Evolutionary conservation across 495 filamentous ascomycete genomes (phyloP), one percentile per base, ranked within the genome.

Genomic region (Bombardia bombarda): DNA sequence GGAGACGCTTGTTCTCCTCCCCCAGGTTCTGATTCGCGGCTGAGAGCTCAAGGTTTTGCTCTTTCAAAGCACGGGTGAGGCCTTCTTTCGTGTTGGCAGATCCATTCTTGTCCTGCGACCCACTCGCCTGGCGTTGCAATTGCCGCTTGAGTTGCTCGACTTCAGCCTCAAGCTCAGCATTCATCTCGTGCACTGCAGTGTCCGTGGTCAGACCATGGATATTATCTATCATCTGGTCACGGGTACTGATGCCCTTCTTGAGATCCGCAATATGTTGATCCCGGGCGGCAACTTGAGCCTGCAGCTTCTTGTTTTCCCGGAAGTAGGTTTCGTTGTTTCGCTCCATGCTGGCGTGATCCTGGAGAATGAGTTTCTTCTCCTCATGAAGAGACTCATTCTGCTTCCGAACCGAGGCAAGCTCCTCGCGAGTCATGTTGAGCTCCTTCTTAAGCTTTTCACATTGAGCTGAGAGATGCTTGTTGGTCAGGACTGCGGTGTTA

Each of bases 321-420:
- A 65, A 68, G 25, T 72, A 67, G 17, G 46, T 56, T 14, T 73
- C 67, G 38, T 73, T 72, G 38, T 66, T 65, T 13, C 60, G 63
- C 45, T 66, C 68, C 31, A 73, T 58, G 49, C 63, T 63, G 10
- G 54, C 49, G 33, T 69, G 63, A 34, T 73, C 68, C 26, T 69
- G 51, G 18, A 56, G 54, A 19, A 72, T 47, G 4, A 62, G 25
- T 19, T 40, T 38, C 50, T 66, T 69, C 50, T 73, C 66, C 28
- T 64, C 53, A 36, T 65, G 39, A 1, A 62, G 38, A 9, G 40
- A 37, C 25, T 59, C 54, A 17, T 50, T 51, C 31, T 59, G 57
- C 38, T 51, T 58, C 25, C 55, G 56, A 19, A 69, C 43, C 1
- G 46, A 52, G 4, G 60, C 54, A 7, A 67, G 58, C 25, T 70